Percentiles rank a stretch among this genome's conserved stretches.
These are phyloP conservation scores for Obelidium mucronatum DNA, from an alignment of 192 early-diverging fungal species.

Conservation along the genomic window DNA sequence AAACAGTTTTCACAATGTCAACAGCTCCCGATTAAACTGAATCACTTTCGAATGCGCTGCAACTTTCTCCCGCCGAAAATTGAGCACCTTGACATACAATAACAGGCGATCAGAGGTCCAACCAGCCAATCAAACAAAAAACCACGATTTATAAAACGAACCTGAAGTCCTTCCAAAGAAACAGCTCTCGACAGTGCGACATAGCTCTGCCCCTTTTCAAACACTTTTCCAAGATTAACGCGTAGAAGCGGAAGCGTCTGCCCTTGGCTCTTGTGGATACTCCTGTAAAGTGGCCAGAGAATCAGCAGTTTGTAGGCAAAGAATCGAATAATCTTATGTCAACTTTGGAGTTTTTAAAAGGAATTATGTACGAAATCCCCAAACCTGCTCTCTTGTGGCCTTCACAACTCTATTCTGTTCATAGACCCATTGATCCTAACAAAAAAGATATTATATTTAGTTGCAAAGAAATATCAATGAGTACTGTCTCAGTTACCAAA, in stretches of 20 bases:
- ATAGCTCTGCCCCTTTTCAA: conserved; percentile 61
- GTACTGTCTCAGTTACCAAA: too few species aligned
- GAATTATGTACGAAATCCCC: not conserved
- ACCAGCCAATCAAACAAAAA: not conserved
- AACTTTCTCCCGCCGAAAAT: conserved; percentile 36
- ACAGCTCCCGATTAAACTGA: conserved; percentile 18
- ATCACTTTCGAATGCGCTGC: conserved; percentile 29
- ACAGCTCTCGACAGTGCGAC: conserved; percentile 58
- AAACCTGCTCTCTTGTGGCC: conserved; percentile 5
- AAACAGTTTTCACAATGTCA: conserved; percentile 28
- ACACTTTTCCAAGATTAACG: conserved; percentile 56
- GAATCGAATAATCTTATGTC: not conserved
- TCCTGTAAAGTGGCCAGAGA: conserved; percentile 37
- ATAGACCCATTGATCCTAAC: not conserved
- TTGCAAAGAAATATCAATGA: too few species aligned
- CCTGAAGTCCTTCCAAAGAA: conserved; percentile 49
- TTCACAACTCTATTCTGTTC: not conserved
- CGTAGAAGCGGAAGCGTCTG: conserved; percentile 51
- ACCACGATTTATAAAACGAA: not conserved
- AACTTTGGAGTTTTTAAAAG: not conserved
- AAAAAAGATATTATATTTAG: too few species aligned
- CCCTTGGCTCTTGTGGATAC: conserved; percentile 63
- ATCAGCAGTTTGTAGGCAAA: conserved; percentile 45
- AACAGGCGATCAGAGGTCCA: not conserved
- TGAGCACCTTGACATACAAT: conserved; percentile 11